Evolutionary conservation across 768 basidiomycete species (phyloP), one percentile per base, ranked within the genome.

Genomic region (Tubosaeta sp.): DNA sequence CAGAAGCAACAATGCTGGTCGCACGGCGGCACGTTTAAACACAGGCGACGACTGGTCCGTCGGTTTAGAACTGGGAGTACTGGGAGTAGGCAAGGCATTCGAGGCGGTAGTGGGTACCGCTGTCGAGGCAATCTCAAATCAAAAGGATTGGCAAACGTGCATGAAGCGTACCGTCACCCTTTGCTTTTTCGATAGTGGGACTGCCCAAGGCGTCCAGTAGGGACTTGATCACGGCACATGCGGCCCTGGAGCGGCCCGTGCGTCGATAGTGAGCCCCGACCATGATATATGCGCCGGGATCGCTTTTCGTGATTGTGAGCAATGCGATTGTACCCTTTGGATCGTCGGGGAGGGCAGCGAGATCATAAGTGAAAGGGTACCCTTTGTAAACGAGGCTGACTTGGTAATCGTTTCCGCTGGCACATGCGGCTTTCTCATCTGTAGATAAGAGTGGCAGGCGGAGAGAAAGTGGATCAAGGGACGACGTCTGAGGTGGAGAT

Each of bases 201-300:
- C 6, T 41, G 33, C 55, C 52, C 29, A 63, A 31, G 34, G 3
- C 57, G 10, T 58, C 51, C 22, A 68, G 57, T 12, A 68, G 50
- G 4, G 65, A 65, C 55, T 57, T 59, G 33, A 68, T 61, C 8
- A 68, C 59, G 42, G 61, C 47, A 39, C 67, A 51, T 12, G 67
- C 67, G 46, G 67, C 67, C 48, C 56, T 58, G 50, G 67, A 52
- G 31, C 67, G 68, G 48, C 65, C 67, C 43, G 67, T 68, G 35
- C 69, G 65, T 53, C 67, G 63, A 55, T 68, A 68, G 58, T 67
- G 69, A 29, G 69, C 67, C 11, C 60, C 58, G 25, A 69, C 54
- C 37, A 69, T 41, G 49, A 68, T 29, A 58, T 68, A 68, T 51
- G 67, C 54, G 35, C 67, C 69, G 12, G 67, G 69, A 54, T 67